These are phyloP conservation scores for Ceratocystis diversiconidia DNA, from an alignment of 2,329 filamentous ascomycete genomes.

Conservation along the genomic window DNA sequence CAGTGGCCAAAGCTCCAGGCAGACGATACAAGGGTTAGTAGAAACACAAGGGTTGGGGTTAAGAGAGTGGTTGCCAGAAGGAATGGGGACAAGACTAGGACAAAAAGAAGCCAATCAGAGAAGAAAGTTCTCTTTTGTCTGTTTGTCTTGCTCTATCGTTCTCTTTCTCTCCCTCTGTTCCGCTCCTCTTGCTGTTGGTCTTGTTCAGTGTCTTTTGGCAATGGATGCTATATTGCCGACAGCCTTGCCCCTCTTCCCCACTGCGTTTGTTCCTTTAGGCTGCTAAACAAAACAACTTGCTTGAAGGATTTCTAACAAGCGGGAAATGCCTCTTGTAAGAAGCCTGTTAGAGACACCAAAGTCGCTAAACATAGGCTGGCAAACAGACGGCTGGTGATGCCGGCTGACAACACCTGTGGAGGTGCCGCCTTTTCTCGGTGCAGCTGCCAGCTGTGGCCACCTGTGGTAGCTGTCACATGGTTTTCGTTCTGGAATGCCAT, in stretches of 20 bases:
- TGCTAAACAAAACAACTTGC: neutral
- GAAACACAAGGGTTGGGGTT: neutral
- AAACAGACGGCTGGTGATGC: too few species aligned
- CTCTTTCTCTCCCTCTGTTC: too few species aligned
- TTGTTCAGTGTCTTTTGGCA: neutral
- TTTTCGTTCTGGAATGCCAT: neutral
- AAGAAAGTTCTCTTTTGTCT: too few species aligned
- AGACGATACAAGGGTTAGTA: too few species aligned
- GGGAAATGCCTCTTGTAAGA: neutral
- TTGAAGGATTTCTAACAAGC: neutral
- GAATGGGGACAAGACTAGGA: too few species aligned
- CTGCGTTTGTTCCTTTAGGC: slow-evolving; percentile 1
- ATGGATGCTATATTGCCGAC: neutral
- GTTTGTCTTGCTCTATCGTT: too few species aligned
- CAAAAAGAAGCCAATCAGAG: too few species aligned
- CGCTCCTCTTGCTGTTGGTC: too few species aligned
- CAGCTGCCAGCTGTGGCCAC: neutral
- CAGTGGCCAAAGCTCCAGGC: too few species aligned
- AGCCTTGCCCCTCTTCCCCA: neutral
- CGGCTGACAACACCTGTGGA: too few species aligned
- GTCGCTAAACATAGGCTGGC: too few species aligned
- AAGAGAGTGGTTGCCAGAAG: neutral
- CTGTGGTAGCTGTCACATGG: neutral
- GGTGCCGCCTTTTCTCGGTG: too few species aligned
- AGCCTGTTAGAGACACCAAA: neutral